Evolutionary conservation across 179 eudicot species (phyloP).

Genomic region (Corrigiola litoralis): DNA sequence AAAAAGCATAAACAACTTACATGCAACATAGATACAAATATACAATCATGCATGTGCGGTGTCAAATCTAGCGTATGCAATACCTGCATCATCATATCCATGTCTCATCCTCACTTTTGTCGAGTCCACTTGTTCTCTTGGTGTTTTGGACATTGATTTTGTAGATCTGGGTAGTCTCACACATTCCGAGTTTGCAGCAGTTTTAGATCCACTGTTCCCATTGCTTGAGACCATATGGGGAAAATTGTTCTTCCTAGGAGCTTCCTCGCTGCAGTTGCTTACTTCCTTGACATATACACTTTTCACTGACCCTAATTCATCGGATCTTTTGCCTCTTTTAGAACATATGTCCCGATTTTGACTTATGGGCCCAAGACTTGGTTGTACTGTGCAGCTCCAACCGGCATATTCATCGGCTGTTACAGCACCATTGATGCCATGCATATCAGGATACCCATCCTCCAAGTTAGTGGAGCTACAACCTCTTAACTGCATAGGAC

Average conservation of each 20-base stretch:
- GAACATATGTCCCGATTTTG: conserved; percentile 19
- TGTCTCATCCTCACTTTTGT: conserved; percentile 39
- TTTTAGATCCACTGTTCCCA: conserved; percentile 32
- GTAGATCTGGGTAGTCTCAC: conserved; percentile 38
- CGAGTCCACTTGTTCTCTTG: conserved; percentile 42
- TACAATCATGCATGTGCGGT: neutral
- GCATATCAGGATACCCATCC: conserved; percentile 30
- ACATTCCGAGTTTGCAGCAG: conserved; percentile 26
- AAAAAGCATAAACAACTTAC: neutral
- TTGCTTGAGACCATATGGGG: conserved; percentile 28
- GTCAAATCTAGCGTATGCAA: neutral
- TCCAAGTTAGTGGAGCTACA: conserved; percentile 27
- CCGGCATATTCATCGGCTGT: conserved; percentile 28
- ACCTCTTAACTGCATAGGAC: conserved; percentile 43
- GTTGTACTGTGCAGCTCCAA: conserved; percentile 26
- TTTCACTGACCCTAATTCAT: conserved; percentile 21
- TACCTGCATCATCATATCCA: conserved; percentile 49
- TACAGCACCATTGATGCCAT: conserved; percentile 19
- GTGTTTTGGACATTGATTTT: conserved; percentile 34
- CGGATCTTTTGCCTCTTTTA: conserved; percentile 20
- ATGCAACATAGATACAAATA: neutral
- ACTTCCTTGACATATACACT: conserved; percentile 15
- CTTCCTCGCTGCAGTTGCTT: conserved; percentile 28
- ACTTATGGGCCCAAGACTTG: conserved; percentile 19
- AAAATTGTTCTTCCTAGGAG: conserved; percentile 21